Percentiles rank a stretch among this genome's conserved stretches.
phyloP scores from a whole-genome alignment of 345 rosid genomes.

The Firmiana major region DNA sequence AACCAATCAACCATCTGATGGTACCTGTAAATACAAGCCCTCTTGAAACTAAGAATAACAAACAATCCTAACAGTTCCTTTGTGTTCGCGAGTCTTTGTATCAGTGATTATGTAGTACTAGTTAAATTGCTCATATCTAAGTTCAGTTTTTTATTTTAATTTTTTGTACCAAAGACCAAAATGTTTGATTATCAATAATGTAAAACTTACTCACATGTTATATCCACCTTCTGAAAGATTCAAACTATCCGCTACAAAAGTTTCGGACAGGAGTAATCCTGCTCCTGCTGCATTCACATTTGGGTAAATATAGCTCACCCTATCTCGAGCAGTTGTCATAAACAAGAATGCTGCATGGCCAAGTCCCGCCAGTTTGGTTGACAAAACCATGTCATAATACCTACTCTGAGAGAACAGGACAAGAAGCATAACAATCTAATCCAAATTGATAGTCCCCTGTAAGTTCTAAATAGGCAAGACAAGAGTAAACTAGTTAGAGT shows the following conservation, averaged over 20 bases:
- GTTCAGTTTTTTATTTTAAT: neutral
- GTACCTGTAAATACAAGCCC: constrained; percentile 51
- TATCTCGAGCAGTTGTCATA: constrained; percentile 81
- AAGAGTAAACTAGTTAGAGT: neutral
- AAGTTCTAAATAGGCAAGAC: constrained; percentile 6
- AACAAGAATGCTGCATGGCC: constrained; percentile 91
- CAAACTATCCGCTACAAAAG: constrained; percentile 55
- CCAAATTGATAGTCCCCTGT: constrained; percentile 6
- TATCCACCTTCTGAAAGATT: constrained; percentile 82
- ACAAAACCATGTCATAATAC: constrained; percentile 89
- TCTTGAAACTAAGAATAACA: neutral
- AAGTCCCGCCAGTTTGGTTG: constrained; percentile 86
- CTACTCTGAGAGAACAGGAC: constrained; percentile 49
- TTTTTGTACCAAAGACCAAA: neutral
- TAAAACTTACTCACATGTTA: constrained; percentile 65
- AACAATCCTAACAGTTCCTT: neutral
- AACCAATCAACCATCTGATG: constrained; percentile 80
- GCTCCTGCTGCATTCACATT: constrained; percentile 97
- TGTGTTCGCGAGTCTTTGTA: neutral
- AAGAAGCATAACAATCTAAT: constrained; percentile 2
- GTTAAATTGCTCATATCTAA: neutral
- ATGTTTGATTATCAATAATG: neutral
- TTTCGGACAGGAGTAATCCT: constrained; percentile 69
- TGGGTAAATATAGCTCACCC: constrained; percentile 83
- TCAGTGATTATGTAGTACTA: too few species aligned